Conservation (phyloP, 2,329 filamentous ascomycete genomes). For the Venturiaceae sp. region DNA sequence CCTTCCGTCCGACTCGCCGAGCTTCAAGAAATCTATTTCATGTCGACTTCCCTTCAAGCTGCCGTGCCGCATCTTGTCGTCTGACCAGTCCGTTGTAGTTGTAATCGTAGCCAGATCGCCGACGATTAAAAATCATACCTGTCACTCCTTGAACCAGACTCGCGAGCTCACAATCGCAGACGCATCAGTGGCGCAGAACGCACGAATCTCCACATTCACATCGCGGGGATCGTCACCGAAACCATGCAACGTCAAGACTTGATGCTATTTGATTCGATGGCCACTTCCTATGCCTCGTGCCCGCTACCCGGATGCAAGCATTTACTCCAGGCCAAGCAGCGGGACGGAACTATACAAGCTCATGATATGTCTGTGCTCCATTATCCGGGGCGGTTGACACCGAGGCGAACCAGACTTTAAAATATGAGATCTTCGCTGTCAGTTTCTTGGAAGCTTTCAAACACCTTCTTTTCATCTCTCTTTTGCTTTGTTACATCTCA, state of each 20-base stretch:
- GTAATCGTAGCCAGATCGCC: not conserved
- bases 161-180: not conserved
- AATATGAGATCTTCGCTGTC: not conserved
- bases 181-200: not conserved
- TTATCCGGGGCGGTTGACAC: not conserved
- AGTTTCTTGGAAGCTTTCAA: not conserved
- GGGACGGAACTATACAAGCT: not conserved
- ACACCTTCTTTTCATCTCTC: not conserved
- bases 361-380: not conserved
- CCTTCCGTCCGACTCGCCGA: too few species aligned
- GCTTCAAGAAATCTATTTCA: too few species aligned
- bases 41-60: too few species aligned
- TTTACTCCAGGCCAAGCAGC: not conserved
- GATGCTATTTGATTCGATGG: not conserved
- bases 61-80: too few species aligned
- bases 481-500: too few species aligned
- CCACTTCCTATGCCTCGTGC: not conserved
- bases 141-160: not conserved
- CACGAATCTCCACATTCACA: not conserved
- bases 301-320: not conserved
- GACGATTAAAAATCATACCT: not conserved
- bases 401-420: not conserved
- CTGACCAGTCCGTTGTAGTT: too few species aligned
- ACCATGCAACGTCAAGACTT: not conserved
- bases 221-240: not conserved